Evolutionary conservation across 768 basidiomycete species (phyloP).

Genomic region (Podaxis sp.): DNA sequence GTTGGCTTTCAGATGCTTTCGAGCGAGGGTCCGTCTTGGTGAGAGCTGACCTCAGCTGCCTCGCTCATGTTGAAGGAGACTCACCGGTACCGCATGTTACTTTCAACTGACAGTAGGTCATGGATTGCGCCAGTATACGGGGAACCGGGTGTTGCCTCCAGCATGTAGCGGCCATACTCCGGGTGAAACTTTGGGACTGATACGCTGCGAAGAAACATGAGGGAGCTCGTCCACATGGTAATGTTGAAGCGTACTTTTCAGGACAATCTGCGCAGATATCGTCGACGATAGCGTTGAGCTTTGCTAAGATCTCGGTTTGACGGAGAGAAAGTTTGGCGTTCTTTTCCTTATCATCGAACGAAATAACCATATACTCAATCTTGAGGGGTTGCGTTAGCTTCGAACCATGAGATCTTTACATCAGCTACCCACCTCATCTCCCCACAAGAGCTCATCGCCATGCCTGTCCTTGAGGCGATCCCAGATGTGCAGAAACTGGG

Average conservation of each 20-base stretch:
- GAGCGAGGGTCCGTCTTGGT: constrained; percentile 77
- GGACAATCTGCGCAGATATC: constrained; percentile 63
- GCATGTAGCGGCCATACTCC: constrained; percentile 98
- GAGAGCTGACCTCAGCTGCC: constrained; percentile 1
- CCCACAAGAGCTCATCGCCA: constrained; percentile 95
- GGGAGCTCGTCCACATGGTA: neutral
- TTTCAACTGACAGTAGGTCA: constrained; percentile 87
- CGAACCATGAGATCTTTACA: constrained; percentile 4
- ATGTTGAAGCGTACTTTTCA: constrained; percentile 48
- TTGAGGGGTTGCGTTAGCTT: constrained; percentile 30
- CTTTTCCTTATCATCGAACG: constrained; percentile 75
- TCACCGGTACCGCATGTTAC: constrained; percentile 92
- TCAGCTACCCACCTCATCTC: constrained; percentile 78
- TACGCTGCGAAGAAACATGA: constrained; percentile 39
- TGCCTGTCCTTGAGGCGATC: constrained; percentile 86
- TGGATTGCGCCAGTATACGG: constrained; percentile 89
- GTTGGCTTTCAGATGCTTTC: constrained; percentile 77
- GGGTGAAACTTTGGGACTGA: constrained; percentile 92
- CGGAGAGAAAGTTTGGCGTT: constrained; percentile 90
- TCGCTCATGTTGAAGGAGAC: constrained; percentile 1
- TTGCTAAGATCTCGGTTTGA: constrained; percentile 89
- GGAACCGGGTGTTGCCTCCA: constrained; percentile 95
- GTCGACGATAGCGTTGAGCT: constrained; percentile 66
- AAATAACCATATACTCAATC: constrained; percentile 96
- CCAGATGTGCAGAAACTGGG: constrained; percentile 94